Base-by-base conservation (phyloP, 108 stramenopile genomes). In the Skeletonema grethae region DNA sequence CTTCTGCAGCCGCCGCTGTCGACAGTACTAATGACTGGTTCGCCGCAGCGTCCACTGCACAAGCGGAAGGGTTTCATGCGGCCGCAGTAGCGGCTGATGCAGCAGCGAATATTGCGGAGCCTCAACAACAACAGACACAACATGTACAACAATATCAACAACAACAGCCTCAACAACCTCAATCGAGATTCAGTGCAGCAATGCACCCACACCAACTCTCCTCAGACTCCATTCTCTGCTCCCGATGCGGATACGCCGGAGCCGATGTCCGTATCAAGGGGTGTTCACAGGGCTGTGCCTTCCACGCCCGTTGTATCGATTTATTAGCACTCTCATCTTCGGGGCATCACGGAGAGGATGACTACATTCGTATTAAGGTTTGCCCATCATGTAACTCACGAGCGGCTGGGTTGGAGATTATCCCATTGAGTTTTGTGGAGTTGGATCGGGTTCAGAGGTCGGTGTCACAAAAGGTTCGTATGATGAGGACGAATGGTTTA, bases 261-360 rank as follows among this genome's bases (percentile, higher is more conserved):
- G 68, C 64, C 58, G 79, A 80, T 64, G 35, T 74, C 0, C 39
- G 46, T 13, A 64, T 80, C 9, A 3, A 18, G n/a, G 63, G 72
- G 1, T 68, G 65, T 35, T 31, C 63, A 8, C 35, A 31, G 38
- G 15, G 36, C 3, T 80, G 79, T 25, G 55, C 69, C 22, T 80
- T 70, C 32, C 79, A 80, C 43, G 79, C 79, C 7, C 67, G 79
- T 5, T 80, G 79, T 65, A 70, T 74, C 24, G 73, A 80, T 45
- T 38, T 80, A 8, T 18, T 74, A 4, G 7, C 59, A 10, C 34
- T 74, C 35, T 58, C 57, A 2, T 31, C 57, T 0, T 31, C 28
- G 4, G 57, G 57, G 20, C 57, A 28, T 31, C 57, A 58, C 0
- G 57, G 32, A 2, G 57, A 28, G 13, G 57, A 31, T 13, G 29